Percentiles rank a stretch among this genome's conserved stretches.
These are phyloP conservation scores for Russula vinacea DNA, from an alignment of 768 basidiomycete genomes.

Conservation along the genomic window DNA sequence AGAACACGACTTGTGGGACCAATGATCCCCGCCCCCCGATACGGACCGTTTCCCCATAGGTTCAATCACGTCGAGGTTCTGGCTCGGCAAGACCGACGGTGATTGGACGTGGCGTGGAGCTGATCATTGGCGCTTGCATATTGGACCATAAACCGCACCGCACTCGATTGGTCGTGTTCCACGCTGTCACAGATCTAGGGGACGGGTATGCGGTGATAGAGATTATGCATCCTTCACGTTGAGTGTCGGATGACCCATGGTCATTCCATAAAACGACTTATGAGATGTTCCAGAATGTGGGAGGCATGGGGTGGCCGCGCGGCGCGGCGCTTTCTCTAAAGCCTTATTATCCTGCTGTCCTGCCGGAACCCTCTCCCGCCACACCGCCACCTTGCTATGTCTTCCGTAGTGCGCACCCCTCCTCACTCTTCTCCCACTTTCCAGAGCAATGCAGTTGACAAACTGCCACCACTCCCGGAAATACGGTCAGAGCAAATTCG, in stretches of 20 bases:
- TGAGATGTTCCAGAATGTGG: background rate
- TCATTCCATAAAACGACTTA: background rate
- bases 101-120: background rate
- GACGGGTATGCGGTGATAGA: background rate
- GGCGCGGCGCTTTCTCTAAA: background rate
- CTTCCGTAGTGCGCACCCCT: background rate
- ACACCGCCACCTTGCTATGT: background rate
- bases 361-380: background rate
- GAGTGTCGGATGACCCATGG: background rate
- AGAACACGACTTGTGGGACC: background rate
- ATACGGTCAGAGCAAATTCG: background rate
- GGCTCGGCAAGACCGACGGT: background rate
- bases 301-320: constrained; percentile 5
- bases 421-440: background rate
- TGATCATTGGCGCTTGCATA: background rate
- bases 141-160: background rate
- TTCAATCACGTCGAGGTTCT: background rate
- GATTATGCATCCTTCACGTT: background rate
- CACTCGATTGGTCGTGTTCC: background rate
- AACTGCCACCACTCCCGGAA: background rate
- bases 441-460: too few relatives aligned
- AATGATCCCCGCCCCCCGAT: background rate
- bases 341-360: background rate
- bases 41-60: background rate
- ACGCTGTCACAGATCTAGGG: background rate